Conservation (phyloP, 768 basidiomycete genomes). For the Mycena kentingensis region DNA sequence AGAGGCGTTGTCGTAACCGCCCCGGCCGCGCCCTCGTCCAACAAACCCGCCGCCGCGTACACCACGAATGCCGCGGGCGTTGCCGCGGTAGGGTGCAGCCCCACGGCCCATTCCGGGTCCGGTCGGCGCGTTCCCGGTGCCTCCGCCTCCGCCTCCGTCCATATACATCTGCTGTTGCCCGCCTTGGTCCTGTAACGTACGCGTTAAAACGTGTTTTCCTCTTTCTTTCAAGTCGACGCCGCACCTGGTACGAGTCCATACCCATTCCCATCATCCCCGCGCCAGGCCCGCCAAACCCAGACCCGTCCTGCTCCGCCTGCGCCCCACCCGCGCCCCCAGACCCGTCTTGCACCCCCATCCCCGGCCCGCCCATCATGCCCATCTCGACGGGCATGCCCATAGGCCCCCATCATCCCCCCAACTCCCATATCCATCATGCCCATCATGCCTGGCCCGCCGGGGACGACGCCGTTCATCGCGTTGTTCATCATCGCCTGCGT, state of each 20-base stretch:
- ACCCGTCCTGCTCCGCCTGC: constrained; percentile 52
- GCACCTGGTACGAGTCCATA: constrained; percentile 86
- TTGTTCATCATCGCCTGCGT: constrained; percentile 77
- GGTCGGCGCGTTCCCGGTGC: constrained; percentile 30
- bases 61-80: constrained; percentile 42
- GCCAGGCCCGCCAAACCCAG: constrained; percentile 41
- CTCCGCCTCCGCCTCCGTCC: constrained; percentile 47
- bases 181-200: constrained; percentile 54
- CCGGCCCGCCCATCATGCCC: constrained; percentile 53
- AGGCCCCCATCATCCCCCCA: constrained; percentile 60
- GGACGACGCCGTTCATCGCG: constrained; percentile 37
- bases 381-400: constrained; percentile 71
- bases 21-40: constrained; percentile 45
- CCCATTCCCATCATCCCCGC: constrained; percentile 71
- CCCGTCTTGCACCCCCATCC: constrained; percentile 55
- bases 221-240: too few relatives aligned
- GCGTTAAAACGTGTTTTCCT: constrained; percentile 24
- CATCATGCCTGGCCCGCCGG: constrained; percentile 52
- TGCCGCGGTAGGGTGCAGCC: constrained; percentile 41
- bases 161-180: constrained; percentile 64
- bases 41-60: constrained; percentile 39
- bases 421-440: constrained; percentile 85
- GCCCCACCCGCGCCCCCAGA: constrained; percentile 32
- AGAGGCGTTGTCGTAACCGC: constrained; percentile 45
- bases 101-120: constrained; percentile 39